Base-by-base conservation (phyloP, 345 rosid genomes). In the Aegle marmelos region DNA sequence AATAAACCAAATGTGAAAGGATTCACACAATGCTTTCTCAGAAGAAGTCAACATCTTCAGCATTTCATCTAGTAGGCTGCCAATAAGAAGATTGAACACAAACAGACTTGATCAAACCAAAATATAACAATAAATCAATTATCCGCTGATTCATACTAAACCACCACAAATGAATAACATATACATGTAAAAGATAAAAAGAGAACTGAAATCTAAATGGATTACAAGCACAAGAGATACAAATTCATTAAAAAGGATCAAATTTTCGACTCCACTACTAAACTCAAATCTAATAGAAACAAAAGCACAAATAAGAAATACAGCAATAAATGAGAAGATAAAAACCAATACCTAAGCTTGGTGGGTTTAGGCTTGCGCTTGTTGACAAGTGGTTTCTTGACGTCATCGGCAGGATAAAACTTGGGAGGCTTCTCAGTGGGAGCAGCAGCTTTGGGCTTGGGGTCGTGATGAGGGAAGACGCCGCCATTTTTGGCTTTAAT, bases 401-500 rank as follows among this genome's bases (percentile, higher is more conserved):
- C 81, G 67, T 91, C 95, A 21, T 91, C 95, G 13, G 95, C 95
- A 2, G 93, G 95, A 63, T 91, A 91, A 74, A 89, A 91, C 83
- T 90, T 90, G 5, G 92, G 88, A 0, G 83, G 79, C 78, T 86
- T 90, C 81, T 84, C 91, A n/a, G 86, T 83, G 2, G 87, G 82
- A 41, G 90, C 62, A 10, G 84, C 72, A 1, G 82, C 75, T 73
- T 85, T 89, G 0, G 92, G 87, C 37, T 84, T 80, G 5, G 92
- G 83, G 70, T 87, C 89, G 82, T 91, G 93, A 76, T 79, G 91
- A 22, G 96, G 93, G 58, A 88, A 84, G n/a, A 65, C 86, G 83
- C 93, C 92, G 65, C 96, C 96, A 57, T 90, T 79, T 76, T 90
- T 90, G 45, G 92, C 93, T 86, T 90, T 90, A 76, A 90, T 88